phyloP scores from a whole-genome alignment of 129 eudicot species.

The Rutidosis leptorrhynchoides region DNA sequence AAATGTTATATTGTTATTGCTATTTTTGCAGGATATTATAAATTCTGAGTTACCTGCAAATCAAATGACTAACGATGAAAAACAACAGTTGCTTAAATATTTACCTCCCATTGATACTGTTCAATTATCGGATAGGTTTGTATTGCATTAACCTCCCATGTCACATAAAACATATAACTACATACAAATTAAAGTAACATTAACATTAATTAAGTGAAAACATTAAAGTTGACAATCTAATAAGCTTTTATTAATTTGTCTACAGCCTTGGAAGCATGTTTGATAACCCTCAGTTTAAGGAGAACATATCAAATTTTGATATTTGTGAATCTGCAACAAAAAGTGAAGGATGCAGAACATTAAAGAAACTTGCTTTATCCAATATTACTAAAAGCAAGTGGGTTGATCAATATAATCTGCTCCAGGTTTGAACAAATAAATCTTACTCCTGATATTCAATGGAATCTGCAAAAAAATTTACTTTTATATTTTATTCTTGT shows the following conservation, averaged over 20 bases:
- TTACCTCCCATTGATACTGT: slow-evolving; percentile 48
- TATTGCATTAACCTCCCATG: neutral
- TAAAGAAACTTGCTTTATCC: slow-evolving; percentile 65
- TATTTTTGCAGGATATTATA: slow-evolving; percentile 59
- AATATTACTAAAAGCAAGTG: slow-evolving; percentile 60
- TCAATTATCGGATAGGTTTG: slow-evolving; percentile 52
- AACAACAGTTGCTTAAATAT: slow-evolving; percentile 52
- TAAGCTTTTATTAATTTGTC: slow-evolving; percentile 25
- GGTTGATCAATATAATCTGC: slow-evolving; percentile 71
- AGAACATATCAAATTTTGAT: slow-evolving; percentile 65
- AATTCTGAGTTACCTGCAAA: slow-evolving; percentile 49
- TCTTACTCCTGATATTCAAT: neutral
- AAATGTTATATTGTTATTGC: neutral
- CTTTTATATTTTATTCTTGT: neutral
- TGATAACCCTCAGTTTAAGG: slow-evolving; percentile 63
- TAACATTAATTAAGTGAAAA: too few species aligned
- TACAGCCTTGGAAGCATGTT: slow-evolving; percentile 77
- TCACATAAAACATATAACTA: neutral
- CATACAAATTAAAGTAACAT: neutral
- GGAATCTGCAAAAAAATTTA: slow-evolving; percentile 2
- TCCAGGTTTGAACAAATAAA: slow-evolving; percentile 52
- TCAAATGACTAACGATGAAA: slow-evolving; percentile 57
- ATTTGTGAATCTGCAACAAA: slow-evolving; percentile 44
- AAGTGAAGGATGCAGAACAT: slow-evolving; percentile 48
- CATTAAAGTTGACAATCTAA: neutral